Conservation (phyloP, 2,329 filamentous ascomycete species). For the Diaporthe sp. region DNA sequence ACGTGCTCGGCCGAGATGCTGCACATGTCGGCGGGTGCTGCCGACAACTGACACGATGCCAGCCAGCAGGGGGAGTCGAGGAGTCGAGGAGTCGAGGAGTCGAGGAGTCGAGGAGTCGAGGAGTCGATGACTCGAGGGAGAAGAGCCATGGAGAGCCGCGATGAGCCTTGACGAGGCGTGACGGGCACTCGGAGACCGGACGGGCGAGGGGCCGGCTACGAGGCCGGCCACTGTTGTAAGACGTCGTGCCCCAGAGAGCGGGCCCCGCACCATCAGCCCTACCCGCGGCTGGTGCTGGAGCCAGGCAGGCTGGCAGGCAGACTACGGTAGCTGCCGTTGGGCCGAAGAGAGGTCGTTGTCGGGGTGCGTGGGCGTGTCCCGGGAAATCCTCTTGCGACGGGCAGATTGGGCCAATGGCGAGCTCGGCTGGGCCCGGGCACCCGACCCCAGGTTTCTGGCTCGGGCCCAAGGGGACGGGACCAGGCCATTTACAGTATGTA, state of each 20-base stretch:
- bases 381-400: slow-evolving; percentile 42
- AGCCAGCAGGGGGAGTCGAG: neutral
- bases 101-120: neutral
- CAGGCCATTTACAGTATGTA: neutral
- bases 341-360: neutral
- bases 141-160: neutral
- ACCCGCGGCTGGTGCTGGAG: slow-evolving; percentile 16
- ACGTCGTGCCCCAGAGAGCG: neutral
- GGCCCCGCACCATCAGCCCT: slow-evolving; percentile 25
- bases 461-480: slow-evolving; percentile 30
- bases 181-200: neutral
- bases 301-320: too few species aligned
- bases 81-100: neutral
- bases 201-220: neutral
- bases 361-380: slow-evolving; percentile 17
- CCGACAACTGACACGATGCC: slow-evolving; percentile 16
- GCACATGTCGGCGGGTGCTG: slow-evolving; percentile 8
- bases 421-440: slow-evolving; percentile 12
- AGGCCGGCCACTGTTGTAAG: neutral
- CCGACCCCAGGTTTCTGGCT: slow-evolving; percentile 32
- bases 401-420: slow-evolving; percentile 32
- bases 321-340: slow-evolving; percentile 6
- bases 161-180: neutral
- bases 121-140: neutral
- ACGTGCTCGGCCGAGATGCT: slow-evolving; percentile 17